Percentiles rank a stretch among this genome's conserved stretches.
Conservation (phyloP, 805 yeast species). For the Jamesozyma gamospora region DNA sequence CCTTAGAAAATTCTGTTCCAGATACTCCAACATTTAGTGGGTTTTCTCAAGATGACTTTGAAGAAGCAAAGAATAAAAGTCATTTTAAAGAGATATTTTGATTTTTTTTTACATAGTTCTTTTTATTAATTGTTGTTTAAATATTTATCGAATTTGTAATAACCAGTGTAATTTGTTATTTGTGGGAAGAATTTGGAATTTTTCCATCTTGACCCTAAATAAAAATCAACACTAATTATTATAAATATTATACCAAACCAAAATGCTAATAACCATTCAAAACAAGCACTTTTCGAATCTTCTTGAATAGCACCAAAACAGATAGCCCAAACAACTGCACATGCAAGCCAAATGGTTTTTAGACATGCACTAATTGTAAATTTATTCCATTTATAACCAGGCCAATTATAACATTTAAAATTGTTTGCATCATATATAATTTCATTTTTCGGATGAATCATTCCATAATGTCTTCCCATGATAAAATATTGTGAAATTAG, state of each 20-base stretch:
- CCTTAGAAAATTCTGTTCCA: too few species aligned
- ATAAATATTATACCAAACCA: slow-evolving; percentile 68
- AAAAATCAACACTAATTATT: slow-evolving; percentile 58
- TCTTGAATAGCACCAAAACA: slow-evolving; percentile 44
- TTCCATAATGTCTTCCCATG: slow-evolving; percentile 38
- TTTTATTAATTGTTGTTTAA: neutral
- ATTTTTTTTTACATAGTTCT: neutral
- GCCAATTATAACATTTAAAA: slow-evolving; percentile 25
- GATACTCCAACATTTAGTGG: slow-evolving; percentile 19
- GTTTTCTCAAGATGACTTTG: slow-evolving; percentile 18
- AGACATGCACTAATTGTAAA: slow-evolving; percentile 40
- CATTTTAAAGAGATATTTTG: slow-evolving; percentile 23
- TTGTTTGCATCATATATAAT: slow-evolving; percentile 1
- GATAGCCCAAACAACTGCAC: slow-evolving; percentile 59
- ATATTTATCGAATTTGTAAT: slow-evolving; percentile 18
- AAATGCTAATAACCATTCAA: slow-evolving; percentile 85
- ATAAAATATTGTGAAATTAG: slow-evolving; percentile 37
- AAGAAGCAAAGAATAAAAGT: slow-evolving; percentile 3
- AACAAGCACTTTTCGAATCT: slow-evolving; percentile 46
- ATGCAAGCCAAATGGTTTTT: slow-evolving; percentile 55
- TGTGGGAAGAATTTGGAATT: slow-evolving; percentile 24
- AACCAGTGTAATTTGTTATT: slow-evolving; percentile 19
- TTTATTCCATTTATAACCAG: slow-evolving; percentile 32
- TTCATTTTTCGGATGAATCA: slow-evolving; percentile 24
- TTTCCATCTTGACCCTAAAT: slow-evolving; percentile 44